Conservation (phyloP, 2,329 filamentous ascomycete species). For the Epichloe bromicola region DNA sequence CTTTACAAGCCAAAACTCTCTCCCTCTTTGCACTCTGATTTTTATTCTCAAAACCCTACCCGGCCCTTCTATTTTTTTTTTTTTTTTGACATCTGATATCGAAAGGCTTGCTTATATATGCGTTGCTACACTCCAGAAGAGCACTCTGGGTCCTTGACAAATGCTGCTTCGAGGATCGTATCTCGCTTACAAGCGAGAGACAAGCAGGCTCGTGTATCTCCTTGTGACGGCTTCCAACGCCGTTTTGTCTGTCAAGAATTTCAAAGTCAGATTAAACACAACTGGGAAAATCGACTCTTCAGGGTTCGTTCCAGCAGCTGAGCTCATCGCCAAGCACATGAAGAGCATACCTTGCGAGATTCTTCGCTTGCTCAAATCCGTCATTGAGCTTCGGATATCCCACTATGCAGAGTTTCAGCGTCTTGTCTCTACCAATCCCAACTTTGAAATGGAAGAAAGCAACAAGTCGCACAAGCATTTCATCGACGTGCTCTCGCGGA, state of each 20-base stretch:
- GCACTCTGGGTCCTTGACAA: slow-evolving; percentile 24
- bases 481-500: slow-evolving; percentile 26
- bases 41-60: no score
- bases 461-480: slow-evolving; percentile 29
- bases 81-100: background rate
- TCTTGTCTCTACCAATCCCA: slow-evolving; percentile 17
- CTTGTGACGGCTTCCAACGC: slow-evolving; percentile 24
- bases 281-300: slow-evolving; percentile 24
- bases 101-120: background rate
- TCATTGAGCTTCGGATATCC: slow-evolving; percentile 22
- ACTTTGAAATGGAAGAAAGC: slow-evolving; percentile 23
- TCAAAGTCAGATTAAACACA: slow-evolving; percentile 18
- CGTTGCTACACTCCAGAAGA: background rate
- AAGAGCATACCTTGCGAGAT: slow-evolving; percentile 20
- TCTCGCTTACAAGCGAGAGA: slow-evolving; percentile 26
- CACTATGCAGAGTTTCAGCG: slow-evolving; percentile 19
- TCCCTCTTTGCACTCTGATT: no score
- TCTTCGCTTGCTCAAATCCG: slow-evolving; percentile 22
- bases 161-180: slow-evolving; percentile 22
- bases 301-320: slow-evolving; percentile 23
- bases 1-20: no score
- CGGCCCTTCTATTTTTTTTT: background rate
- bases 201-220: slow-evolving; percentile 24
- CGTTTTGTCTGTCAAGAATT: slow-evolving; percentile 16
- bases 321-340: slow-evolving; percentile 25